Evolutionary conservation across 805 yeast genomes (phyloP).

Genomic region (Teunomyces cretensis): DNA sequence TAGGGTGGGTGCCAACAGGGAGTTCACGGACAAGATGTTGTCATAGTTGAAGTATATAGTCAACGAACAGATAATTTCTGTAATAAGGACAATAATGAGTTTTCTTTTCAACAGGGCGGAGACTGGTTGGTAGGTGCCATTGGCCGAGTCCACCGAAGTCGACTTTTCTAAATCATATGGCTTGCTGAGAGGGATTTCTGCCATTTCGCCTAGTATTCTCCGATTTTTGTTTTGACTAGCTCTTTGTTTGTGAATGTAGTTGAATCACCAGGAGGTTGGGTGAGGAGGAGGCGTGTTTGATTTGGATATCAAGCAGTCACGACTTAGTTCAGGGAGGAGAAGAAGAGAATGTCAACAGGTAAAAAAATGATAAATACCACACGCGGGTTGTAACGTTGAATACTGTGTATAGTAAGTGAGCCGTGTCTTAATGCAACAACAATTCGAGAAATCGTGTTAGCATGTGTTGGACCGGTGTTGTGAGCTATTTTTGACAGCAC

Average conservation of each 20-base stretch:
- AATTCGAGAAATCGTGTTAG: not conserved
- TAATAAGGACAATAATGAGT: conserved; percentile 21
- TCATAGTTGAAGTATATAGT: conserved; percentile 31
- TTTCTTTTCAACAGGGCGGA: conserved; percentile 5
- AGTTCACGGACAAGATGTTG: conserved; percentile 15
- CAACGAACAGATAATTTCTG: conserved; percentile 27
- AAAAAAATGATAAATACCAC: too few species aligned
- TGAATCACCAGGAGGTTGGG: too few species aligned
- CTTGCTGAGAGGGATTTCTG: conserved; percentile 3
- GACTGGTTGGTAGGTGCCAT: not conserved
- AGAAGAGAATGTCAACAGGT: not conserved
- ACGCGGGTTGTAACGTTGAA: too few species aligned
- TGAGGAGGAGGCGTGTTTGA: too few species aligned
- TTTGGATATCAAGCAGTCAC: not conserved
- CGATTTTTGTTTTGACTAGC: not conserved
- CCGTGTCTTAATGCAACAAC: not conserved
- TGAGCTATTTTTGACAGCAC: not conserved
- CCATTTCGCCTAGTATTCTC: not conserved
- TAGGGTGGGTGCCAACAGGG: conserved; percentile 35
- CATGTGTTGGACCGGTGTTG: not conserved
- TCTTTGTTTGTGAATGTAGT: not conserved
- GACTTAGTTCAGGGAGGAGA: too few species aligned
- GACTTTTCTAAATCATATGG: conserved; percentile 17
- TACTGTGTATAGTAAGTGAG: not conserved
- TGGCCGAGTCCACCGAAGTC: conserved; percentile 3